Percentiles rank a stretch among this genome's conserved stretches.
Conservation (phyloP, 202 grass and related monocot species). For the Miscanthus sacchariflorus region DNA sequence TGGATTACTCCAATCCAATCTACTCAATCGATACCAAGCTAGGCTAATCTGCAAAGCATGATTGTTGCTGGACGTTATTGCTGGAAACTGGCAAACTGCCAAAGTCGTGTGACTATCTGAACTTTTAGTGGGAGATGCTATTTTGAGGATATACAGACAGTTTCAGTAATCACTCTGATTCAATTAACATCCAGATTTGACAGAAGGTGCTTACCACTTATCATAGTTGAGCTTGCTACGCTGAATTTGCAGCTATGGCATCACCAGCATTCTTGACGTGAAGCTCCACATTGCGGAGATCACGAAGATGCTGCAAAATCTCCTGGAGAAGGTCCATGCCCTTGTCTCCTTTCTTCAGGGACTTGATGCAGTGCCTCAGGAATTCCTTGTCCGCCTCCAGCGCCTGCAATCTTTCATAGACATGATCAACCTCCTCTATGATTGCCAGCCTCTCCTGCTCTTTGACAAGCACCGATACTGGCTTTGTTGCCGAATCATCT, state of each 20-base stretch:
- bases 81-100: conserved; percentile 5
- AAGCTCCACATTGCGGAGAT: conserved; percentile 80
- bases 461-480: conserved; percentile 39
- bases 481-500: conserved; percentile 37
- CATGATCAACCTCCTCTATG: conserved; percentile 81
- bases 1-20: conserved; percentile 44
- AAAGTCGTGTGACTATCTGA: conserved; percentile 31
- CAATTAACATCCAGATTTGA: not conserved
- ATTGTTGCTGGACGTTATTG: conserved; percentile 34
- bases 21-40: conserved; percentile 18
- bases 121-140: conserved; percentile 11
- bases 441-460: conserved; percentile 67
- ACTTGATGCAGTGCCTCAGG: conserved; percentile 91
- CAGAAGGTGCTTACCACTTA: conserved; percentile 23
- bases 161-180: conserved; percentile 2
- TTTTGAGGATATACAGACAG: not conserved
- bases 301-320: conserved; percentile 93
- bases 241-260: conserved; percentile 51
- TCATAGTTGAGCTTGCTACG: conserved; percentile 45
- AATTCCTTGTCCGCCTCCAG: conserved; percentile 97
- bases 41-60: conserved; percentile 49
- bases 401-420: conserved; percentile 87
- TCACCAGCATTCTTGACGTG: conserved; percentile 66
- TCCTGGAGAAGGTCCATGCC: conserved; percentile 91
- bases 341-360: conserved; percentile 91